A percentile compares a stretch with the other conserved stretches of the same genome.
Conservation (phyloP, 106 monocot species). For the Dioscorea dumetorum region DNA sequence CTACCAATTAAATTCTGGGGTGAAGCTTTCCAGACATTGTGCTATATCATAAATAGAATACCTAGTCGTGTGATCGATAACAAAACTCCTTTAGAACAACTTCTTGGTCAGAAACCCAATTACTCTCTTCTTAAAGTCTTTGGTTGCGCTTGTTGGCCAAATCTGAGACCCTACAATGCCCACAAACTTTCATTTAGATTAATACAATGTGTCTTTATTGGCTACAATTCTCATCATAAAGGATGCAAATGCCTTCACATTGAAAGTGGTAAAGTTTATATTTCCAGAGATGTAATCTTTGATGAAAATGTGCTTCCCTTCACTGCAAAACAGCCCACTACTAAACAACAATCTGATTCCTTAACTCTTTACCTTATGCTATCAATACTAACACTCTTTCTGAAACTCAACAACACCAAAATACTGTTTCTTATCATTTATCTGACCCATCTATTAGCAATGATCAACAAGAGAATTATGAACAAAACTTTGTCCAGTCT, state of each 20-base stretch:
- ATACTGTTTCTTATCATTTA: not conserved
- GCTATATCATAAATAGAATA: not conserved
- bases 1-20: not conserved
- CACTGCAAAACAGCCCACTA: not conserved
- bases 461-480: not conserved
- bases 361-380: not conserved
- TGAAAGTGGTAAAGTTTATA: not conserved
- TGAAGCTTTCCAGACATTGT: not conserved
- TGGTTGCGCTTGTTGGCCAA: conserved; percentile 3
- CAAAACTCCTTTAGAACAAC: not conserved
- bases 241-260: not conserved
- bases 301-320: not conserved
- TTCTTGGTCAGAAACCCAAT: not conserved
- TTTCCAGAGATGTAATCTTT: not conserved
- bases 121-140: not conserved
- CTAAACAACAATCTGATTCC: not conserved
- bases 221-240: not conserved
- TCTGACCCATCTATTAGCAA: not conserved
- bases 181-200: conserved; percentile 2
- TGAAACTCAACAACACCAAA: not conserved
- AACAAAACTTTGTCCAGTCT: not conserved
- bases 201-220: not conserved
- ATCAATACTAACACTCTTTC: too few species aligned
- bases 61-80: not conserved
- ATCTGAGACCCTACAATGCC: not conserved